A percentile compares a stretch with the other conserved stretches of the same genome.
Conservation (phyloP, 2,329 filamentous ascomycete species). For the Thyridium curvatum region DNA sequence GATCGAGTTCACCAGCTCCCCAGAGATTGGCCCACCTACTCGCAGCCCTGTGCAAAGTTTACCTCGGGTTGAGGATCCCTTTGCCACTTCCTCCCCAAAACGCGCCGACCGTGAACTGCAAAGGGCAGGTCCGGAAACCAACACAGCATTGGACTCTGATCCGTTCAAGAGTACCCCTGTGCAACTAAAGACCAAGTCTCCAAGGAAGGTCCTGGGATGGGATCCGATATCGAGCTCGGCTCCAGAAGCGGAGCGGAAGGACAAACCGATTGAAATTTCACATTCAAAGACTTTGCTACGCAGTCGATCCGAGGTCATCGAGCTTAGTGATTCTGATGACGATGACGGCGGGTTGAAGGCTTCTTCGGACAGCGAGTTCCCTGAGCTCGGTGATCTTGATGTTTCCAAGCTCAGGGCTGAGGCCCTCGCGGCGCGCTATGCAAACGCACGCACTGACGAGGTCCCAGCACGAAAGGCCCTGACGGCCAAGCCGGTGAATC, state of each 20-base stretch:
- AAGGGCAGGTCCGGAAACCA: no score
- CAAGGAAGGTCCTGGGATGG: constrained; percentile 27
- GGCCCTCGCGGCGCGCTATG: not conserved
- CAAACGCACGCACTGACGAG: not conserved
- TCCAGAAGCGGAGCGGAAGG: constrained; percentile 24
- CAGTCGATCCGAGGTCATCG: constrained; percentile 22
- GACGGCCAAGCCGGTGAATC: constrained; percentile 10
- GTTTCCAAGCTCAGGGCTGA: constrained; percentile 17
- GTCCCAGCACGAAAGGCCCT: constrained; percentile 5
- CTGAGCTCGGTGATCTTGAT: constrained; percentile 36
- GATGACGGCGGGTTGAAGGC: constrained; percentile 5
- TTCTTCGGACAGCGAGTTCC: constrained; percentile 39
- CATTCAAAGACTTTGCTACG: constrained; percentile 6
- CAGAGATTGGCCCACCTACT: constrained; percentile 7
- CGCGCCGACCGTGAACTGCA: not conserved
- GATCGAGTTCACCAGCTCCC: constrained; percentile 31
- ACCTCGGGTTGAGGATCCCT: constrained; percentile 11
- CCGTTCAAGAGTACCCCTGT: constrained; percentile 16
- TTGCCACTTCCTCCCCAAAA: constrained; percentile 13
- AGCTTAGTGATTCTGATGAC: constrained; percentile 23
- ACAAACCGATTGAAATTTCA: constrained; percentile 4
- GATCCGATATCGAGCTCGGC: constrained; percentile 49
- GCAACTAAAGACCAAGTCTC: constrained; percentile 6
- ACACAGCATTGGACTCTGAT: constrained; percentile 3
- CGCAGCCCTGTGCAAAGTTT: not conserved